Evolutionary conservation across 306 rosid genomes (phyloP), one percentile per base, ranked within the genome.

Genomic region (Benincasa hispida): DNA sequence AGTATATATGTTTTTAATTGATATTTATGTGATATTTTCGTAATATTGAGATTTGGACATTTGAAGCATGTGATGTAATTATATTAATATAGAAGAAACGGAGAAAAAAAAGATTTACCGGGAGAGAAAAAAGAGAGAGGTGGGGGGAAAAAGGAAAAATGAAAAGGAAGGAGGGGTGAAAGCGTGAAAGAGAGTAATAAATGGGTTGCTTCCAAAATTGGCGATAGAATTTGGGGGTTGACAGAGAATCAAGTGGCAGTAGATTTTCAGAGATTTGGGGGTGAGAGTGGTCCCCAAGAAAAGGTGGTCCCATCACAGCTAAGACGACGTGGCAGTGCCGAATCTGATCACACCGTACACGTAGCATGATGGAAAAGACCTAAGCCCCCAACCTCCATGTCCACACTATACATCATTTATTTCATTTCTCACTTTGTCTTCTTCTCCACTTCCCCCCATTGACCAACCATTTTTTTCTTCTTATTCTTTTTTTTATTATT

Each of bases 361-460:
- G 75, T 70, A 69, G 75, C 75, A 69, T 69, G 55, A 42, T 69
- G 75, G 67, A 69, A 22, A 69, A 69, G 37, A 69, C 75, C 56
- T 47, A 70, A 42, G 58, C 58, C 75, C 17, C 25, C 22, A 25
- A 13, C 75, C 56, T 41, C 14, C 42, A 62, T 41, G 27, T 62
- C 34, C 72, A 65, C 72, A 22, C n/a, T 66, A 0, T 39, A n/a
- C n/a, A n/a, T 35, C 74, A 39, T 70, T 70, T 70, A 24, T 47
- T 27, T 28, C 41, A 61, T 61, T 60, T 60, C 5, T 61, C 13
- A 25, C 24, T 47, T 47, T 70, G 56, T 70, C 75, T 70, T 70
- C 57, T 70, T 47, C 35, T 70, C 8, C 21, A 14, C 24, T 28
- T 17, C 11, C 35, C 21, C n/a, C 18, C 63, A 57, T 28, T 60